Evolutionary conservation across 2,329 filamentous ascomycete genomes (phyloP), one percentile per base, ranked within the genome.

Genomic region (Aspergillus chevalieri): DNA sequence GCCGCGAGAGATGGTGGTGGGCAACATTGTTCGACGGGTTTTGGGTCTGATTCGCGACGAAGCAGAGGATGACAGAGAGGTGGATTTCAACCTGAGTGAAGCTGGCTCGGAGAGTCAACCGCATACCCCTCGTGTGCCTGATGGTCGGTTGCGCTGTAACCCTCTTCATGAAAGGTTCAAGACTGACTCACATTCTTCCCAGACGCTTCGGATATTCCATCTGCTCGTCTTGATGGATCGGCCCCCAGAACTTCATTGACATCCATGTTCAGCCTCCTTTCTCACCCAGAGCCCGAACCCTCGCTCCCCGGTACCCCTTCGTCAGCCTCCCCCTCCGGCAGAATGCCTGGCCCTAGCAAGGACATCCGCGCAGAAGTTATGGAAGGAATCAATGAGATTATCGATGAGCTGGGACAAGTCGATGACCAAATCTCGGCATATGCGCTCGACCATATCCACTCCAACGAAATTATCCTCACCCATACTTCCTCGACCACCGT

Each of bases 371-470:
- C 89, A 12, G 93, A 97, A 69, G 86, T 97, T 22, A 85, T 96
- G 57, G 88, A 93, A 60, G 93, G 91, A 39, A 96, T 98, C 61
- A 85, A 89, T 61, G 93, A 98, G 68, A 90, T 98, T 52, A 87
- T 95, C 68, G 93, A 98, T 64, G 93, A 98, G 72, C 84, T 98
- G 49, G 86, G 87, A 57, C 87, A 92, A 65, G 90, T 90, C 6
- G 93, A 96, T 65, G 89, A 95, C 63, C 90, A 95, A 69, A 94
- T 98, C 60, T 88, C 92, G 2, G 83, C 84, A 19, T 87, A 90
- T 56, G 88, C 91, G 2, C 86, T 95, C 55, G 88, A 94, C 44
- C 88, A 96, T 68, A 95, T 98, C 56, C 89, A 95, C 65, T 87
- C 89, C 1, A 90, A 92, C 64, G 92, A 98, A 69, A 86, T 91